Percentiles rank a stretch among this genome's conserved stretches.
Evolutionary conservation across 495 filamentous ascomycete species (phyloP).

Genomic region (Aspergillus nidulans): DNA sequence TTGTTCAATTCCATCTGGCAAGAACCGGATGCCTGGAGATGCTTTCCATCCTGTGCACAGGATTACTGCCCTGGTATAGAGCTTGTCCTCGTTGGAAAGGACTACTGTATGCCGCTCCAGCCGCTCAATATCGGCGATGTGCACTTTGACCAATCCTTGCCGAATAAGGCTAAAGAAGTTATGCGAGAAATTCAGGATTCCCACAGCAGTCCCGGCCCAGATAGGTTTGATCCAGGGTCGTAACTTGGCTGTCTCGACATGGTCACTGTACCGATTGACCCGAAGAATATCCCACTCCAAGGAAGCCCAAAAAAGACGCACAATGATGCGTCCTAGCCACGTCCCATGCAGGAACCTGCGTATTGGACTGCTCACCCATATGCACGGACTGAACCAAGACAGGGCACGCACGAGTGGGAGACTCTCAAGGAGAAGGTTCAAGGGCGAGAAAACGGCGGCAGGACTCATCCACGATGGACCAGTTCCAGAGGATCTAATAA

Average conservation of each 20-base stretch:
- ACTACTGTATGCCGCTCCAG: not conserved
- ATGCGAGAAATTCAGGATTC: conserved; percentile 64
- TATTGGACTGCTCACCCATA: conserved; percentile 47
- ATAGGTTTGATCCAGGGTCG: conserved; percentile 60
- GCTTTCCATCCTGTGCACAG: conserved; percentile 69
- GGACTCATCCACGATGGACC: conserved; percentile 66
- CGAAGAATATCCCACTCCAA: conserved; percentile 56
- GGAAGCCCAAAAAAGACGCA: conserved; percentile 62
- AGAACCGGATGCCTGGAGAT: conserved; percentile 56
- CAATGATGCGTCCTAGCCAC: conserved; percentile 59
- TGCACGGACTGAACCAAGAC: conserved; percentile 59
- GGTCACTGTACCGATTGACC: conserved; percentile 53
- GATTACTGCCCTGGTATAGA: conserved; percentile 51
- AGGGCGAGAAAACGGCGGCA: conserved; percentile 43
- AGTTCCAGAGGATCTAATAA: conserved; percentile 73
- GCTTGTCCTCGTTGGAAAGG: not conserved
- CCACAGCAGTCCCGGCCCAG: conserved; percentile 56
- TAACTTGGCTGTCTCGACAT: conserved; percentile 60
- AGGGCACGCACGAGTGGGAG: conserved; percentile 59
- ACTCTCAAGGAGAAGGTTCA: conserved; percentile 56
- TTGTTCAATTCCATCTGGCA: conserved; percentile 44
- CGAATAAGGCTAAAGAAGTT: conserved; percentile 59
- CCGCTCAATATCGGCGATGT: conserved; percentile 53
- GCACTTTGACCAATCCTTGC: conserved; percentile 54
- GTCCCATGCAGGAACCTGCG: conserved; percentile 64